These are phyloP conservation scores for Fusarium gaditjirri DNA, from an alignment of 2,329 filamentous ascomycete genomes.

Conservation along the genomic window DNA sequence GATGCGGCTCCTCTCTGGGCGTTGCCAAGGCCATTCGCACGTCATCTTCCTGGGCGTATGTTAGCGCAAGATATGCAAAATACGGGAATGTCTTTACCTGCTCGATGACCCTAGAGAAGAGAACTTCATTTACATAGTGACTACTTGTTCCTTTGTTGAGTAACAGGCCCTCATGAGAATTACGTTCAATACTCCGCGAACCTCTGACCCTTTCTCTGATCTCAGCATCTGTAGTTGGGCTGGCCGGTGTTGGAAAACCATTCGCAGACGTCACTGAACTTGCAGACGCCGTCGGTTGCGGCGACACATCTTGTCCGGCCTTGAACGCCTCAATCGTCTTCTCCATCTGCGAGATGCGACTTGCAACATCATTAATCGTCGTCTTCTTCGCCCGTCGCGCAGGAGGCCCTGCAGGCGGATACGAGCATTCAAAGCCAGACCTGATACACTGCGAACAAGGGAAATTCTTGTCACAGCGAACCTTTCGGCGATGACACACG, in stretches of 20 bases:
- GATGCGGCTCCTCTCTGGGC: conserved; percentile 17
- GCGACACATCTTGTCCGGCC: not conserved
- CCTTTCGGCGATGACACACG: conserved; percentile 64
- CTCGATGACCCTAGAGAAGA: conserved; percentile 50
- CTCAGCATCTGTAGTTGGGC: accelerated
- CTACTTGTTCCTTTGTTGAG: conserved; percentile 48
- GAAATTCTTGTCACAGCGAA: conserved; percentile 77
- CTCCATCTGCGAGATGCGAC: conserved; percentile 50
- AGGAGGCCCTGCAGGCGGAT: conserved; percentile 42
- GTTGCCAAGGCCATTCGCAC: conserved; percentile 39
- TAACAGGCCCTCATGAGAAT: conserved; percentile 38
- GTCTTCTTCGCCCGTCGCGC: conserved; percentile 44
- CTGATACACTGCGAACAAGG: conserved; percentile 76
- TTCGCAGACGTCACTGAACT: not conserved
- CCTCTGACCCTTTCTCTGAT: not conserved
- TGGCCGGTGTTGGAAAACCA: not conserved
- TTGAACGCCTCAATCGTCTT: conserved; percentile 39
- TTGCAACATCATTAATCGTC: conserved; percentile 49
- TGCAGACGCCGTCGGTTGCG: not conserved
- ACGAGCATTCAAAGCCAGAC: conserved; percentile 45
- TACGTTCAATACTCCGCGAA: not conserved
- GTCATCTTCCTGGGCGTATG: conserved; percentile 33
- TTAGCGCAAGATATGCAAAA: not conserved
- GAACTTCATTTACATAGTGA: conserved; percentile 52
- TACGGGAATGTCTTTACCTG: conserved; percentile 35